Base-by-base conservation (phyloP, 495 filamentous ascomycete genomes). In the Schizothecium vesticola region DNA sequence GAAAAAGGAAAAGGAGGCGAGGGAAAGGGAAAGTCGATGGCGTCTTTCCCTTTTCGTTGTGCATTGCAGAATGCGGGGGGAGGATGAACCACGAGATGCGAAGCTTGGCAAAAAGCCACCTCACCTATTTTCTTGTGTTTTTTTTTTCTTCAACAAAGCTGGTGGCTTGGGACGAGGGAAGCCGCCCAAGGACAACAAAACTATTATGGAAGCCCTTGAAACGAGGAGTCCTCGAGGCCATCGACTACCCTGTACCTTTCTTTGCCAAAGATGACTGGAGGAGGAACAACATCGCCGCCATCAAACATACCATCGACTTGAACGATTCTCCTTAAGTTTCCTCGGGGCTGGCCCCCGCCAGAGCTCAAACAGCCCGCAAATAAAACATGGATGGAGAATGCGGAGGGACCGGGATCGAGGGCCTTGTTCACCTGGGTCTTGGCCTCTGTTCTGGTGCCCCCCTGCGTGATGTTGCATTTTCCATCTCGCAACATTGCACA, bases 61-160 rank as follows among this genome's bases (percentile, higher is more conserved):
- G 57, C 57, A 66, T 66, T 61, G 65, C 65, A 66, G 33, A 66
- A 66, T 66, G 65, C 65, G 65, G 65, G 65, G 43, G 43, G 43
- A n/a, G 65, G 65, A 59, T 57, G 65, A 56, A 55, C 63, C 63
- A 64, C 61, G 61, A 55, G 63, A 58, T 28, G 23, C 19, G 5
- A 28, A 28, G 58, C 58, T 59, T 59, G 58, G 58, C 58, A 59
- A 59, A 24, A 29, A 43, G 33, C 33, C 4, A 43, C 33, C 13
- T 24, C 4, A 43, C 33, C 13, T 24, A 26, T n/a, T 55, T 63
- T 56, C 31, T 51, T 33, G 61, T 1, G n/a, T n/a, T n/a, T 33
- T 43, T 55, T 25, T 28, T 19, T 61, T 61, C 31, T 25, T 61
- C 33, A 43, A 11, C 21, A 9, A 23, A 12, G 23, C n/a, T 3